Evolutionary conservation across 2,329 filamentous ascomycete genomes (phyloP).

Genomic region (Zymoseptoria tritici): DNA sequence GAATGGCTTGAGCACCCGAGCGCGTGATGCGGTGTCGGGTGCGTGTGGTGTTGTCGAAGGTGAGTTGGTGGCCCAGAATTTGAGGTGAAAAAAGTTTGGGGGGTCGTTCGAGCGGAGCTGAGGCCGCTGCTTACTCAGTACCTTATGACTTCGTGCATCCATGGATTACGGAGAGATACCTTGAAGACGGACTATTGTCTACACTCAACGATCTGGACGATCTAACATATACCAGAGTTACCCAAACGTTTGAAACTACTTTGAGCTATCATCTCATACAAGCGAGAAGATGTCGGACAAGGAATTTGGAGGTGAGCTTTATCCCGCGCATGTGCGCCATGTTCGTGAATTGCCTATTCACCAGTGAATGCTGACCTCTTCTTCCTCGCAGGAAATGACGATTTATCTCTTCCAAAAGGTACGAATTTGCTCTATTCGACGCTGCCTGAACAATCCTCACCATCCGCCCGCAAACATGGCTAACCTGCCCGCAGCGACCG

Average conservation of each 20-base stretch:
- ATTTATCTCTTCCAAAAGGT: conserved; percentile 55
- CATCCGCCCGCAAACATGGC: neutral
- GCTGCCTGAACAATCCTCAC: neutral
- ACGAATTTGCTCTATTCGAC: conserved; percentile 1
- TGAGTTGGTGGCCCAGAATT: neutral
- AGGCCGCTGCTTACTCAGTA: neutral
- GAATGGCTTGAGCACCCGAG: neutral
- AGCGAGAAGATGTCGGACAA: conserved; percentile 45
- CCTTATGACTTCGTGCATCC: neutral
- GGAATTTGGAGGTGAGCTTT: conserved; percentile 44
- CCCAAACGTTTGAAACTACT: neutral
- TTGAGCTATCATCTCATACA: neutral
- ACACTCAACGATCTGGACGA: neutral
- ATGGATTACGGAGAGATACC: too few relatives aligned
- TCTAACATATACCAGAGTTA: neutral
- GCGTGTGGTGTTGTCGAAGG: conserved; percentile 6
- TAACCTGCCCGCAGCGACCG: conserved; percentile 47
- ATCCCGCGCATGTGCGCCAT: neutral
- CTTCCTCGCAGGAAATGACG: conserved; percentile 45
- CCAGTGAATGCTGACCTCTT: neutral
- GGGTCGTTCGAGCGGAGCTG: neutral
- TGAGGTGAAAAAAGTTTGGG: neutral
- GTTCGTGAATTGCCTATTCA: neutral
- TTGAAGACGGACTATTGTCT: neutral
- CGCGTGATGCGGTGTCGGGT: neutral